phyloP scores from a whole-genome alignment of 805 yeast species.

The Candida ficus region DNA sequence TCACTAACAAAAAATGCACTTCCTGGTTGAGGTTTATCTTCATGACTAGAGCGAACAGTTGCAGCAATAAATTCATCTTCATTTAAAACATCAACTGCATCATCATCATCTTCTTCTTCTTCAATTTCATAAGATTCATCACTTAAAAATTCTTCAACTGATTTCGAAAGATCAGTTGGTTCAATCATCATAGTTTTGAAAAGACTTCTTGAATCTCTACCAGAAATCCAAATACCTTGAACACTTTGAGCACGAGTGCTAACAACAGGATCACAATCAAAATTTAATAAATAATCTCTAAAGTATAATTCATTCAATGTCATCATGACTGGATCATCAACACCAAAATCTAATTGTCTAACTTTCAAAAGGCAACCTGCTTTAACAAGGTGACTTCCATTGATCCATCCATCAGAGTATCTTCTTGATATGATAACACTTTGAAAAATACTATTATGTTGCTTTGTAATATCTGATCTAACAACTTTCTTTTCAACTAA shows the following conservation, averaged over 20 bases:
- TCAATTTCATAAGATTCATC: conserved; percentile 3
- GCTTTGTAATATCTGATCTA: conserved; percentile 8
- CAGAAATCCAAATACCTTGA: conserved; percentile 26
- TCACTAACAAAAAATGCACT: conserved; percentile 11
- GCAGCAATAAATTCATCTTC: conserved; percentile 6
- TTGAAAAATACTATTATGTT: conserved; percentile 3
- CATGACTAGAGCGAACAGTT: conserved; percentile 1
- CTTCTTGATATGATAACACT: conserved; percentile 12
- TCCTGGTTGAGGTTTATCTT: not conserved
- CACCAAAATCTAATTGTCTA: conserved; percentile 14
- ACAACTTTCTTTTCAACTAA: conserved; percentile 3
- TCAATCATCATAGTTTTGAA: conserved; percentile 4
- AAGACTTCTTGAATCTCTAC: conserved; percentile 18
- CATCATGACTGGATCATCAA: conserved; percentile 25
- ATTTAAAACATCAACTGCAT: conserved; percentile 7
- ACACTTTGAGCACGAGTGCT: conserved; percentile 7
- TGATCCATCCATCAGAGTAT: conserved; percentile 24
- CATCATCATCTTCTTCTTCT: conserved; percentile 3
- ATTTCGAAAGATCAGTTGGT: conserved; percentile 1
- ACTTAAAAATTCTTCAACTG: conserved; percentile 7
- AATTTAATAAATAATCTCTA: conserved; percentile 19
- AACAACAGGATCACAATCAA: conserved; percentile 17
- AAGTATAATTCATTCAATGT: conserved; percentile 21
- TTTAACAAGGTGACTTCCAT: conserved; percentile 15
- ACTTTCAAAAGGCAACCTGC: conserved; percentile 17